Evolutionary conservation across 371 early-diverging fungal genomes (phyloP), one percentile per base, ranked within the genome.

Genomic region (Mortierella sp.): DNA sequence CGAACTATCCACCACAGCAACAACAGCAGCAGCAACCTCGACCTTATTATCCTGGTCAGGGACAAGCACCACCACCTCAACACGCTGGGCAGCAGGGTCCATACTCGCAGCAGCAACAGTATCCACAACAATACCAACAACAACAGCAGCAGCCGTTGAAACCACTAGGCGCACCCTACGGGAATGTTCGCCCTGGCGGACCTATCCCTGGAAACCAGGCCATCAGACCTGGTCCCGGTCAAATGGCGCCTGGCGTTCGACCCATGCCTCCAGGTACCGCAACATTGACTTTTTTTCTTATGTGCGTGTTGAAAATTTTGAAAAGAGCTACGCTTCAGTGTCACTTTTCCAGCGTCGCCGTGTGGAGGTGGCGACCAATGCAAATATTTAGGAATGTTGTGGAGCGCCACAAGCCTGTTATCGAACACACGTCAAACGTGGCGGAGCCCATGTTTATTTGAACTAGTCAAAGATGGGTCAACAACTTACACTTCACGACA

Each of bases 181-280:
- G 57, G 13, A 79, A 71, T 40, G 71, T 57, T 54, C 74, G 74
- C 28, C 79, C 79, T n/a, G 74, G 74, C 14, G 74, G 79, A 57
- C 74, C 71, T 34, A 48, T n/a, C 3, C 71, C 74, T 48, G 37
- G 43, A 26, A 74, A 71, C 70, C 79, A 73, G 57, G 71, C 57
- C 26, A 55, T 74, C 28, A 55, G 79, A 19, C 79, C 79, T 51
- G 74, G 79, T 8, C 69, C 69, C 24, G 69, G 69, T 14, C 73
- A 74, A 26, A 40, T 61, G 70, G 43, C 34, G 5, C 37, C 77
- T 67, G 79, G 79, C 50, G 54, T 48, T 69, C 74, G 79, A 59
- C 79, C 79, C 13, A 50, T 69, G 31, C 74, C 69, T 70, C 61
- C 69, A 70, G 79, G 79, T 79, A 79, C 55, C n/a, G 40, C 34